These are phyloP conservation scores for Plenodomus lindquistii DNA, from an alignment of 2,329 filamentous ascomycete species.

Conservation along the genomic window DNA sequence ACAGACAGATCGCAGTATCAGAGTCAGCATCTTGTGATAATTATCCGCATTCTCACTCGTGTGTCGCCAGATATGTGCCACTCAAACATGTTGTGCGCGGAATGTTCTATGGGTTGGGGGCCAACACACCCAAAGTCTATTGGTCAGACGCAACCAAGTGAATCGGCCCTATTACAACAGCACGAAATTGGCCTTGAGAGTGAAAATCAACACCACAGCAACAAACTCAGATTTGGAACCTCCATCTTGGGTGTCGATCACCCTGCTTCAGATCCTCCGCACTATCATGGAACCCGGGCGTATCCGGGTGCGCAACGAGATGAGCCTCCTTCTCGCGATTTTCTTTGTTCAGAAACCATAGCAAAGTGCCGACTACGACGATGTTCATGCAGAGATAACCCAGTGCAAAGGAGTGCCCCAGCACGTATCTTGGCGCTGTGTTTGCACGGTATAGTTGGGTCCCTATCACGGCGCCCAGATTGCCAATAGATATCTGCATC, in stretches of 20 bases:
- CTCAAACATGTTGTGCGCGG: too few relatives aligned
- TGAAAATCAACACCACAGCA: neutral
- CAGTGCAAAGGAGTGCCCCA: conserved; percentile 43
- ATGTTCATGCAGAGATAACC: conserved; percentile 40
- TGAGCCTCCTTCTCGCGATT: conserved; percentile 35
- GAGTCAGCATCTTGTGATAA: too few relatives aligned
- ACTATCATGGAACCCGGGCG: conserved; percentile 33
- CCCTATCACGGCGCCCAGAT: conserved; percentile 48
- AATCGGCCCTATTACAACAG: too few relatives aligned
- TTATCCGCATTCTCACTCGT: too few relatives aligned
- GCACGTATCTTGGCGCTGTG: conserved; percentile 39
- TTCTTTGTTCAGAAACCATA: conserved; percentile 37
- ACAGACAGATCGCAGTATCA: too few relatives aligned
- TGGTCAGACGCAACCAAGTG: too few relatives aligned
- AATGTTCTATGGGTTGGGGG: too few relatives aligned
- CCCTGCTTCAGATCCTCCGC: conserved; percentile 37
- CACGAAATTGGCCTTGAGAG: too few relatives aligned
- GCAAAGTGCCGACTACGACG: conserved; percentile 34
- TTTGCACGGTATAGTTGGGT: conserved; percentile 44
- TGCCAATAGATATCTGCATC: conserved; percentile 56
- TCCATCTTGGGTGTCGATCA: conserved; percentile 43
- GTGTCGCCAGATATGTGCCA: too few relatives aligned
- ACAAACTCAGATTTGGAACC: conserved; percentile 24
- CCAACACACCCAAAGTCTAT: too few relatives aligned
- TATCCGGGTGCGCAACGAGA: conserved; percentile 30